Base-by-base conservation (phyloP, 192 early-diverging fungal genomes). In the Gigaspora rosea region DNA sequence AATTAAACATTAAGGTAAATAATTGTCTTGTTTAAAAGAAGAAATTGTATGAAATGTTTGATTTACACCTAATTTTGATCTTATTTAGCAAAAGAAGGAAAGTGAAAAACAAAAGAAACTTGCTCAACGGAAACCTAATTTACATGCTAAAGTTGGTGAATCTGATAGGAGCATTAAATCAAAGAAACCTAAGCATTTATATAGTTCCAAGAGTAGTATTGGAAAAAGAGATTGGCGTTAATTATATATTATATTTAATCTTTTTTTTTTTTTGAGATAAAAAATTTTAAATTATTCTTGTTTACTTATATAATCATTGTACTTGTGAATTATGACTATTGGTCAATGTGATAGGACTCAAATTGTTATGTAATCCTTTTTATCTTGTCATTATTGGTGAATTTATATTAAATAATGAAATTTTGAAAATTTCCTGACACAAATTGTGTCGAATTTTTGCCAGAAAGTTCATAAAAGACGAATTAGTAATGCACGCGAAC, bases 111-210 rank as follows among this genome's bases (percentile, higher is more conserved):
- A 92, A 56, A 89, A 91, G 83, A 86, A 90, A 73, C 81, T 91
- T 73, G 83, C 88, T 12, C 92, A 97, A 79, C 90, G 92, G 71
- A 86, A 85, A 64, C 82, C 88, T 77, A 95, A 94, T 83, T 81
- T 89, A 75, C 86, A 90, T 75, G 96, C 94, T 63, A 90, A 89
- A 66, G 87, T 88, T 35, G 96, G 97, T 78, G 98, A 99, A 84
- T 85, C 95, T n/a, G 98, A 99, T 82, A 90, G 97, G 80, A 83
- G 82, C n/a, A 96, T 99, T 74, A 81, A 84, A 68, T 90, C 88
- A 75, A 97, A 98, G 88, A 94, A 92, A 92, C 98, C 98, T 61
- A 98, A 97, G 87, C 98, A 99, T 82, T 88, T 99, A 90, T 98
- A 97, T 81, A 83, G 92, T 32, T 94, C 95, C 77, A 99, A 99